These are phyloP conservation scores for Bauhinia variegata DNA, from an alignment of 306 rosid species.

Conservation along the genomic window DNA sequence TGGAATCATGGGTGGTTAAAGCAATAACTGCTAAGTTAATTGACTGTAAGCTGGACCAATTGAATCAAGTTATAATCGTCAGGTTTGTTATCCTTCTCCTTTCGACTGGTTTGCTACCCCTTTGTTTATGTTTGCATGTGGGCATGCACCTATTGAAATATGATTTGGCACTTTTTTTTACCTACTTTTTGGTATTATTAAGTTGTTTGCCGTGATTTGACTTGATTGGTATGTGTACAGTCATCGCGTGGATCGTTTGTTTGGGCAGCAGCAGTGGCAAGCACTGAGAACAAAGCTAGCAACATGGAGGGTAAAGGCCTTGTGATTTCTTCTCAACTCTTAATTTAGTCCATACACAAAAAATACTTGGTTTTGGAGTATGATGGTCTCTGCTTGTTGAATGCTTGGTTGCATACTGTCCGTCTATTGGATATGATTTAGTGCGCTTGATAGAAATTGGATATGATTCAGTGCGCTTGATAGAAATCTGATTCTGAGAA, in stretches of 20 bases:
- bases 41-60: constrained; percentile 94
- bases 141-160: constrained; percentile 5
- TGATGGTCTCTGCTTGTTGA: not conserved
- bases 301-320: constrained; percentile 76
- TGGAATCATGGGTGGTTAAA: constrained; percentile 84
- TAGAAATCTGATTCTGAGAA: not conserved
- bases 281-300: constrained; percentile 70
- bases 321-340: not conserved
- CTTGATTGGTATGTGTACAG: constrained; percentile 51
- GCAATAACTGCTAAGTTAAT: constrained; percentile 81
- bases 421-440: no score
- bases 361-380: not conserved
- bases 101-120: not conserved
- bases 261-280: constrained; percentile 84
- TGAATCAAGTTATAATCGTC: constrained; percentile 84
- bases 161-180: not conserved
- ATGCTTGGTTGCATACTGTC: not conserved
- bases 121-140: not conserved
- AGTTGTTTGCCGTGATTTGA: constrained; percentile 18
- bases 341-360: not conserved
- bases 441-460: no score
- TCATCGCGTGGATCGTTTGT: constrained; percentile 70
- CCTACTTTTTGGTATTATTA: not conserved
- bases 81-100: constrained; percentile 52
- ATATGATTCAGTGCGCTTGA: no score